Evolutionary conservation across 495 filamentous ascomycete species (phyloP).

Genomic region (Collariella sp.): DNA sequence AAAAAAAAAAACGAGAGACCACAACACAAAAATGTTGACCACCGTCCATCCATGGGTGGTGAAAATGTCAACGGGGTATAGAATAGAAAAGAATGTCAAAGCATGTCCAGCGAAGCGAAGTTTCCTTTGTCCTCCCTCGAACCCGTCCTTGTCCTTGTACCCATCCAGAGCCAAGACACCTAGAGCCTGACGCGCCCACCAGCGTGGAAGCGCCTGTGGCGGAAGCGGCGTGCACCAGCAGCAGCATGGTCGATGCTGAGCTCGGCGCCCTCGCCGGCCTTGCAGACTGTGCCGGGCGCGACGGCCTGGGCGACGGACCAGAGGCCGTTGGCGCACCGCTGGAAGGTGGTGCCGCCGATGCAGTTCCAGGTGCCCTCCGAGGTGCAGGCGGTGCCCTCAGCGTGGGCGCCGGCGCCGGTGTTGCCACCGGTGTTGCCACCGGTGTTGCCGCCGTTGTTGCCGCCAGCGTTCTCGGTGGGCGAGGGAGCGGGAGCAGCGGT

Average conservation of each 20-base stretch:
- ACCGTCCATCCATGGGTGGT: background rate
- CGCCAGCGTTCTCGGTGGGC: constrained; percentile 12
- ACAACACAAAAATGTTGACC: background rate
- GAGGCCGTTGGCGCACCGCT: constrained; percentile 54
- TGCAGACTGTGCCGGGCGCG: constrained; percentile 54
- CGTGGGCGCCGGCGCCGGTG: constrained; percentile 10
- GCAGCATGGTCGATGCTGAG: constrained; percentile 23
- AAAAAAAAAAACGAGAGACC: constrained; percentile 6
- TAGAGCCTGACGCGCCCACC: background rate
- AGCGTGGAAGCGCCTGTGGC: background rate
- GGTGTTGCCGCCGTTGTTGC: constrained; percentile 9
- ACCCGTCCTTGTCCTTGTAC: too few relatives aligned
- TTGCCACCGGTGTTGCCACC: constrained; percentile 10
- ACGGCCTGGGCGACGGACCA: constrained; percentile 49
- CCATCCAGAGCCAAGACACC: too few relatives aligned
- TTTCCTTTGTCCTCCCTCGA: too few relatives aligned
- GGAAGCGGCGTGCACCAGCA: background rate
- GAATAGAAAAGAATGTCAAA: background rate
- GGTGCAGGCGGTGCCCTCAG: constrained; percentile 37
- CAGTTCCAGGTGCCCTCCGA: constrained; percentile 58
- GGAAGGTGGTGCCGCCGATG: constrained; percentile 50
- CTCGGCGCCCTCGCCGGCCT: constrained; percentile 38
- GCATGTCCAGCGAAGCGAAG: too few relatives aligned
- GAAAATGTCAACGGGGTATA: constrained; percentile 4
- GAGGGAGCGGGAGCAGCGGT: constrained; percentile 8